Conservation (phyloP, 331 rosid genomes). For the Pyracantha coccinea region DNA sequence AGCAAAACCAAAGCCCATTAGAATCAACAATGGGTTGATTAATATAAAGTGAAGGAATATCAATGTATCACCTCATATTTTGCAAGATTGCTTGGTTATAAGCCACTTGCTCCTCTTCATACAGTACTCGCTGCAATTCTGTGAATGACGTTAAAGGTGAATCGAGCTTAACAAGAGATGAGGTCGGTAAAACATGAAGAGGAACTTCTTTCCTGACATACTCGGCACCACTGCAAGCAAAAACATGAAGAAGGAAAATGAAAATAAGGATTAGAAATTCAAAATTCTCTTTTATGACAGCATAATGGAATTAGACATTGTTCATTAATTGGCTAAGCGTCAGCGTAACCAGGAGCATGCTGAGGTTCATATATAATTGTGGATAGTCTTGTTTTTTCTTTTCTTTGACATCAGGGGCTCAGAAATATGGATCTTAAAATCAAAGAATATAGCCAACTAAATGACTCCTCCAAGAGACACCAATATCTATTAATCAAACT, state of each 20-base stretch:
- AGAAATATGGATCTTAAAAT: background rate
- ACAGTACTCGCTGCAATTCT: constrained; percentile 80
- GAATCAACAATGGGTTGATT: background rate
- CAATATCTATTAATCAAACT: background rate
- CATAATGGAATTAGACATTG: background rate
- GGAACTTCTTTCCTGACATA: constrained; percentile 85
- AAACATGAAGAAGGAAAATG: background rate
- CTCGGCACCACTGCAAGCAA: constrained; percentile 82
- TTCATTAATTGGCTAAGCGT: background rate
- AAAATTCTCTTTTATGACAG: constrained; percentile 6
- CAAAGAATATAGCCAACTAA: background rate
- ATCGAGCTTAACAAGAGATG: constrained; percentile 60
- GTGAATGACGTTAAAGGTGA: constrained; percentile 67
- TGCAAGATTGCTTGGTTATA: constrained; percentile 79
- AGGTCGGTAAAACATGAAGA: constrained; percentile 71
- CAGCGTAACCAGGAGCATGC: too few species aligned
- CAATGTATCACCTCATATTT: constrained; percentile 61
- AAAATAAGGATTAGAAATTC: constrained; percentile 21
- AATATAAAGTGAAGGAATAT: background rate
- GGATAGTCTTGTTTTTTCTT: background rate
- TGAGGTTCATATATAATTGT: background rate
- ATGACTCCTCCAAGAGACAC: background rate
- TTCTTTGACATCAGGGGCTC: background rate
- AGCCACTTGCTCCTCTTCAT: constrained; percentile 87
- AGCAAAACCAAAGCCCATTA: constrained; percentile 14